These are phyloP conservation scores for Luzula sylvatica DNA, from an alignment of 176 grass and related monocot genomes.

Conservation along the genomic window DNA sequence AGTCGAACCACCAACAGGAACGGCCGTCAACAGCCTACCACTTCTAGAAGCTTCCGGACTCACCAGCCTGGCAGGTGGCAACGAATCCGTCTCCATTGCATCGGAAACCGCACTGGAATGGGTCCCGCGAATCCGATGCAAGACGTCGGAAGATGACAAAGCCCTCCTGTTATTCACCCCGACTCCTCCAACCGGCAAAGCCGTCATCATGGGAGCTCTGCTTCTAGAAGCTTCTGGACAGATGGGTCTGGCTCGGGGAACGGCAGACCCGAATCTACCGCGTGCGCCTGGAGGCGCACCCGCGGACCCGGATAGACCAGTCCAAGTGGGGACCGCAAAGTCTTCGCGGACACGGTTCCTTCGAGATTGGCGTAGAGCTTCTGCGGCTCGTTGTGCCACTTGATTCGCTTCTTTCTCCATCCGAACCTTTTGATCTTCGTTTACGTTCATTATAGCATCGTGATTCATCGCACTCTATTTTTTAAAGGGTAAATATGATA, in stretches of 20 bases:
- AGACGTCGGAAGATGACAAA: conserved; percentile 58
- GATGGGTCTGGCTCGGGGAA: conserved; percentile 23
- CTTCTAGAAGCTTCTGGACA: conserved; percentile 38
- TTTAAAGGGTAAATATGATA: too few relatives aligned
- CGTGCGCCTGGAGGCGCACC: conserved; percentile 41
- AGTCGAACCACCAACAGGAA: too few relatives aligned
- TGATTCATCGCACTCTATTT: conserved; percentile 93
- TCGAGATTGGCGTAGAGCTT: conserved; percentile 65
- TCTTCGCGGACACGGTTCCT: conserved; percentile 60
- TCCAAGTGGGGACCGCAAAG: conserved; percentile 82
- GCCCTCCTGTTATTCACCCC: conserved; percentile 53
- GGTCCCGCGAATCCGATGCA: conserved; percentile 60
- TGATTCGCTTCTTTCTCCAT: conserved; percentile 66
- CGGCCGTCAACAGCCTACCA: too few relatives aligned
- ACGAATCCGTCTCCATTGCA: conserved; percentile 54
- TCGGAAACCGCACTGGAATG: conserved; percentile 61
- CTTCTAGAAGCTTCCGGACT: background rate
- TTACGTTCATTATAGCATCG: conserved; percentile 81
- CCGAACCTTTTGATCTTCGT: conserved; percentile 62
- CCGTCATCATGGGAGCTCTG: conserved; percentile 26
- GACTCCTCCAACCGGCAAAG: conserved; percentile 27
- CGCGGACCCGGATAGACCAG: conserved; percentile 59
- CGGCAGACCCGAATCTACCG: conserved; percentile 62
- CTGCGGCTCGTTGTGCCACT: conserved; percentile 78
- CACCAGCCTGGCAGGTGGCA: conserved; percentile 21